Evolutionary conservation across 495 filamentous ascomycete species (phyloP).

Genomic region (Xylaria flabelliformis): DNA sequence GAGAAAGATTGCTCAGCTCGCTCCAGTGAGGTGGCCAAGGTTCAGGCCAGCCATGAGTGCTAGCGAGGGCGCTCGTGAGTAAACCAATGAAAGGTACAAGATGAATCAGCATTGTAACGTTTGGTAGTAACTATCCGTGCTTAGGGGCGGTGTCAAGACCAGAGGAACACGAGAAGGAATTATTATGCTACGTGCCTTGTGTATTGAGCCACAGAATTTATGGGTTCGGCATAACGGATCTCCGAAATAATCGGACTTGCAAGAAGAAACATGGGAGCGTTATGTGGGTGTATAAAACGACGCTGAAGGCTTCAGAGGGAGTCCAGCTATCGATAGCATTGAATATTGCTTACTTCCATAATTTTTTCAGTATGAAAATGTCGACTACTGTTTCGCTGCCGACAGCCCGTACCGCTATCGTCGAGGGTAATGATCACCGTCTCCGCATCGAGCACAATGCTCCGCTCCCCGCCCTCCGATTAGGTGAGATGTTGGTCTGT

Average conservation of each 20-base stretch:
- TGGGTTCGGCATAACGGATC: background rate
- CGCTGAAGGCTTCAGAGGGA: background rate
- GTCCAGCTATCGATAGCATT: background rate
- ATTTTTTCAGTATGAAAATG: background rate
- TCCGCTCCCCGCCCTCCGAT: conserved; percentile 19
- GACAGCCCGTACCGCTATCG: conserved; percentile 24
- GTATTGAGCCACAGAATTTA: background rate
- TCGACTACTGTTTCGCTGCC: conserved; percentile 22
- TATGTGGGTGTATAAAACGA: background rate
- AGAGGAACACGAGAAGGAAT: background rate
- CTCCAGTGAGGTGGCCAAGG: conserved; percentile 9
- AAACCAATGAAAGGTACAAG: background rate
- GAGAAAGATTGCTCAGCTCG: background rate
- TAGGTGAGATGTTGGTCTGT: background rate
- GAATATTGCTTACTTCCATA: background rate
- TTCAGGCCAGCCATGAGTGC: conserved; percentile 5
- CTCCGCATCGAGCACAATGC: conserved; percentile 19
- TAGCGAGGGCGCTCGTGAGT: conserved; percentile 3
- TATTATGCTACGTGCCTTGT: background rate
- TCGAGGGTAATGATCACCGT: conserved; percentile 22
- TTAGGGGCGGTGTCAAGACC: background rate
- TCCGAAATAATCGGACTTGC: background rate
- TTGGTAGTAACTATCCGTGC: background rate
- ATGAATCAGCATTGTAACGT: background rate
- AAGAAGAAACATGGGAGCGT: background rate